Conservation (phyloP, 2,329 filamentous ascomycete genomes). For the Pestalotiopsis sp. region DNA sequence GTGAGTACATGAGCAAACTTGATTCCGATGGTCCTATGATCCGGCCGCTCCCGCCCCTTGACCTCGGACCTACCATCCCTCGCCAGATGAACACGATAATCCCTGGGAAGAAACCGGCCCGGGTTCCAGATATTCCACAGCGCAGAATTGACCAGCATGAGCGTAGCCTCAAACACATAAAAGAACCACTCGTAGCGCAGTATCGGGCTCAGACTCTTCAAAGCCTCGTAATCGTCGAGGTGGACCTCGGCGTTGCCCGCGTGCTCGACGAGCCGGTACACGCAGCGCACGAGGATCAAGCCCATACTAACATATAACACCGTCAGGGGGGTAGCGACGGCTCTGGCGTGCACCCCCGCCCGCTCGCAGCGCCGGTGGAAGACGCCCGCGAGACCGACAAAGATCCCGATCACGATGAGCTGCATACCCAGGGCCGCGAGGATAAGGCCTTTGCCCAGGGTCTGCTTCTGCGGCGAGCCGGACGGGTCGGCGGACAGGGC, state of each 20-base stretch:
- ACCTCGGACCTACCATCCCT: slow-evolving; percentile 40
- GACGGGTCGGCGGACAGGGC: background rate
- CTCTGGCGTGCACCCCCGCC: background rate
- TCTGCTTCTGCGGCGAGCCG: background rate
- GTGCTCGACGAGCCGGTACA: slow-evolving; percentile 46
- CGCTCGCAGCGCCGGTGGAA: background rate
- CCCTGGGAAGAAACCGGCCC: slow-evolving; percentile 38
- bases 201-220: slow-evolving; percentile 33
- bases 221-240: slow-evolving; percentile 30
- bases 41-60: slow-evolving; percentile 19
- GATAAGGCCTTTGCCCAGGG: background rate
- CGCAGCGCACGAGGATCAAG: slow-evolving; percentile 44
- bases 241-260: slow-evolving; percentile 39
- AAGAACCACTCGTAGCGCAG: slow-evolving; percentile 49
- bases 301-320: slow-evolving; percentile 38
- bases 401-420: background rate
- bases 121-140: slow-evolving; percentile 44
- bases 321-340: slow-evolving; percentile 5
- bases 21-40: background rate
- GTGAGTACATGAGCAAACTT: background rate
- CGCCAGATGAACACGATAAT: slow-evolving; percentile 39
- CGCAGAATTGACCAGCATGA: slow-evolving; percentile 42
- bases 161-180: slow-evolving; percentile 44
- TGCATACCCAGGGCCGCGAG: background rate
- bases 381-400: background rate